Evolutionary conservation across 441 rosid species (phyloP).

Genomic region (Viola pubescens): DNA sequence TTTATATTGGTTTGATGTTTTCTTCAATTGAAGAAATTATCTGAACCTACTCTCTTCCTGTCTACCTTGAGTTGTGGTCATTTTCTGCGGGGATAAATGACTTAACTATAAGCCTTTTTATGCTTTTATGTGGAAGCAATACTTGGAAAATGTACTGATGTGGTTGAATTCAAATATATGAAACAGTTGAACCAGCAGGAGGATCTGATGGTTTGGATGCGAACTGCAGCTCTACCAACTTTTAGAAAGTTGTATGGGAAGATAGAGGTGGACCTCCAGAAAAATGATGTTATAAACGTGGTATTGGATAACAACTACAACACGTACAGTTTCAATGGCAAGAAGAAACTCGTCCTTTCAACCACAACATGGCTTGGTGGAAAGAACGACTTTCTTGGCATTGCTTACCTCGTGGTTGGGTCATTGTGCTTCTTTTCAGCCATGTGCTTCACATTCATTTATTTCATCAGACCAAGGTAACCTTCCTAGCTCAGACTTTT

Average conservation of each 20-base stretch:
- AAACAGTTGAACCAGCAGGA: conserved; percentile 79
- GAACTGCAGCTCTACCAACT: conserved; percentile 94
- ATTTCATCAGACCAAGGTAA: conserved; percentile 87
- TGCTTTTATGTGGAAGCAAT: not conserved
- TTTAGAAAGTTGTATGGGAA: conserved; percentile 86
- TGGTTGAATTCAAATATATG: conserved; percentile 15
- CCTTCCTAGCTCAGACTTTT: not conserved
- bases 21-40: no score
- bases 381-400: conserved; percentile 78
- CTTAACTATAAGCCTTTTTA: not conserved
- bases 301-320: conserved; percentile 57
- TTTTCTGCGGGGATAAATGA: no score
- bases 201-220: conserved; percentile 94
- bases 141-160: conserved; percentile 3
- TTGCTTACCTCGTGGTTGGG: conserved; percentile 73
- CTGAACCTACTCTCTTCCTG: no score
- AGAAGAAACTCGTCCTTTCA: conserved; percentile 78
- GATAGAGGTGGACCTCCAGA: conserved; percentile 67
- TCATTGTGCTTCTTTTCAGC: conserved; percentile 81
- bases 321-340: conserved; percentile 74
- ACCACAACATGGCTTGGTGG: conserved; percentile 91
- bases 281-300: conserved; percentile 42
- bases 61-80: no score
- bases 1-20: no score
- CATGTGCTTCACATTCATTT: conserved; percentile 61